phyloP scores from a whole-genome alignment of 1,284 basidiomycete species.

The Apiotrichum domesticum region DNA sequence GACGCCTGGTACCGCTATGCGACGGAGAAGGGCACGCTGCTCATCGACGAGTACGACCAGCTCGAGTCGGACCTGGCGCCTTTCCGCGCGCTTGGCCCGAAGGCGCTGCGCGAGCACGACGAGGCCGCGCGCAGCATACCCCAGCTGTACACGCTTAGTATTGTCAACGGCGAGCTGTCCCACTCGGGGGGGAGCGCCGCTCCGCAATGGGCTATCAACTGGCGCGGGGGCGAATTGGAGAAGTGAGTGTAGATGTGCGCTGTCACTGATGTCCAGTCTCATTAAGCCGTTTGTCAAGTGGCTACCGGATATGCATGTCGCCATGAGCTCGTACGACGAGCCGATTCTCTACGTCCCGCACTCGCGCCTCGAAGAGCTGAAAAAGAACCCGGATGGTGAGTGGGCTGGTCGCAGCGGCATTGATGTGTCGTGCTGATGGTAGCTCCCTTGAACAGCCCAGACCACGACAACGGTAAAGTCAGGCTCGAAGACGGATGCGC shows the following conservation, averaged over 20 bases:
- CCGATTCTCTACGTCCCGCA: conserved; percentile 49
- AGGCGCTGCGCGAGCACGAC: conserved; percentile 63
- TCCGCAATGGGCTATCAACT: conserved; percentile 39
- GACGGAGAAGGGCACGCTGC: conserved; percentile 59
- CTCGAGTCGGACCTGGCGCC: conserved; percentile 71
- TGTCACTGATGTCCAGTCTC: conserved; percentile 22
- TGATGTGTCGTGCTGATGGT: too few species aligned
- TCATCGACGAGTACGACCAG: conserved; percentile 84
- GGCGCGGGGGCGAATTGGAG: conserved; percentile 32
- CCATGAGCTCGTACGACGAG: conserved; percentile 50
- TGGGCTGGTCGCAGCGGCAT: too few species aligned
- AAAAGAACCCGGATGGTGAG: conserved; percentile 29
- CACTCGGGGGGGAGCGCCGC: conserved; percentile 35
- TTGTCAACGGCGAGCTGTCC: conserved; percentile 21
- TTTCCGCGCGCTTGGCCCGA: conserved; percentile 66
- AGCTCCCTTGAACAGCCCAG: conserved; percentile 10
- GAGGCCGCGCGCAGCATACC: conserved; percentile 48
- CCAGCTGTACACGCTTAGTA: conserved; percentile 40
- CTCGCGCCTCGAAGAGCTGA: conserved; percentile 32
- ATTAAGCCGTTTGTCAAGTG: conserved; percentile 38
- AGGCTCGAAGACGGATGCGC: conserved; percentile 10
- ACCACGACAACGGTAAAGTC: conserved; percentile 45
- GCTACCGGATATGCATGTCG: conserved; percentile 45
- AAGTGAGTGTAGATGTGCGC: conserved; percentile 16
- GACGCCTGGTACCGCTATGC: conserved; percentile 83